phyloP scores from a whole-genome alignment of 2,329 filamentous ascomycete species.

The Fusarium scirpi region DNA sequence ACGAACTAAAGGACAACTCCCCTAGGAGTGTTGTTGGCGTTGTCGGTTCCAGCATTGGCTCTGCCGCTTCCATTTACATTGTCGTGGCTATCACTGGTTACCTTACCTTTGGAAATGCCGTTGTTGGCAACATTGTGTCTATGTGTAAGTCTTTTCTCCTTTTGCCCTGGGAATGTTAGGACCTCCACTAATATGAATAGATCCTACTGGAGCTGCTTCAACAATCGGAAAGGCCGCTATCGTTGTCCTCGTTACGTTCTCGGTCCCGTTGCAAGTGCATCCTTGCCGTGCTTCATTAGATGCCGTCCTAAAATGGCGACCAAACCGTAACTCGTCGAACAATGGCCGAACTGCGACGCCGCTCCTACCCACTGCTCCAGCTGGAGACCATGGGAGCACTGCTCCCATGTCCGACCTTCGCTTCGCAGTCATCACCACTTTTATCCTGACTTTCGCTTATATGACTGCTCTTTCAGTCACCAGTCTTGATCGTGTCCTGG shows the following conservation, averaged over 20 bases:
- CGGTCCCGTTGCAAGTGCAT: conserved; percentile 94
- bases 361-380: conserved; percentile 55
- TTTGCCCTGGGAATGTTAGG: not conserved
- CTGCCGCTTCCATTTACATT: conserved; percentile 87
- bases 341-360: conserved; percentile 56
- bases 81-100: conserved; percentile 96
- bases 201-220: conserved; percentile 71
- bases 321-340: conserved; percentile 60
- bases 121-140: conserved; percentile 91
- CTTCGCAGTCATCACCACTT: conserved; percentile 89
- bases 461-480: conserved; percentile 90
- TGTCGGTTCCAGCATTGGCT: conserved; percentile 85
- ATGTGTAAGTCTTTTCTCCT: conserved; percentile 75
- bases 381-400: conserved; percentile 64
- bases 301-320: conserved; percentile 93
- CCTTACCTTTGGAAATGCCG: conserved; percentile 90
- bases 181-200: conserved; percentile 46
- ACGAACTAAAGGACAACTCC: conserved; percentile 90
- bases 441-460: conserved; percentile 87
- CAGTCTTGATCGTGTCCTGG: conserved; percentile 89
- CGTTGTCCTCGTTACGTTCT: conserved; percentile 95
- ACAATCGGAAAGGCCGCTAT: conserved; percentile 96
- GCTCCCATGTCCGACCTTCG: conserved; percentile 84
- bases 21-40: conserved; percentile 80
- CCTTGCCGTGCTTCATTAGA: conserved; percentile 96